phyloP scores from a whole-genome alignment of 2,329 filamentous ascomycete species.

The Talaromyces sp. region DNA sequence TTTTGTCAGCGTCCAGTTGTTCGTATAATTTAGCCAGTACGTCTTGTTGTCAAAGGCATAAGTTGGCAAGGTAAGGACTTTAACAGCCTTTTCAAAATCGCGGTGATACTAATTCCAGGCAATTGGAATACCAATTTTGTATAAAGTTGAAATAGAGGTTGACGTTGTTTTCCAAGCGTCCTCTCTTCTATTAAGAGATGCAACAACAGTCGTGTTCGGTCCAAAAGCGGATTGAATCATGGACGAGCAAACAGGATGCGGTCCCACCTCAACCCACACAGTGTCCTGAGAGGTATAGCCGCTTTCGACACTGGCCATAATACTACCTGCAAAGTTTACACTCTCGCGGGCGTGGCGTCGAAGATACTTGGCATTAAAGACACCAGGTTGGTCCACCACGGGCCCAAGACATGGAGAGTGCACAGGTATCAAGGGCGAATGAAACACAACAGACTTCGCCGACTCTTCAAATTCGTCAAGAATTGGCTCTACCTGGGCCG shows the following conservation, averaged over 20 bases:
- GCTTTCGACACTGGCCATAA: not conserved
- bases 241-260: not conserved
- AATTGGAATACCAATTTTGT: conserved; percentile 48
- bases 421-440: conserved; percentile 34
- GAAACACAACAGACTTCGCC: not conserved
- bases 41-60: conserved; percentile 48
- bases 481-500: conserved; percentile 4
- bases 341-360: conserved; percentile 59
- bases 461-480: conserved; percentile 28
- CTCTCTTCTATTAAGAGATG: not conserved
- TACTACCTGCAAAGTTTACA: conserved; percentile 48
- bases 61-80: conserved; percentile 18
- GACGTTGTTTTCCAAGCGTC: not conserved
- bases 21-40: conserved; percentile 65
- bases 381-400: conserved; percentile 22
- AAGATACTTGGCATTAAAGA: conserved; percentile 54
- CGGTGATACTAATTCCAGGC: conserved; percentile 65
- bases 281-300: not conserved
- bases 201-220: not conserved
- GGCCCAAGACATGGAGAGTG: conserved; percentile 41
- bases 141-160: not conserved
- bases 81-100: conserved; percentile 38
- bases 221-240: not conserved
- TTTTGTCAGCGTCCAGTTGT: conserved; percentile 67
- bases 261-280: conserved; percentile 4